Evolutionary conservation across 352 stramenopile species (phyloP), one percentile per base, ranked within the genome.

Genomic region (Phytophthora pisi): DNA sequence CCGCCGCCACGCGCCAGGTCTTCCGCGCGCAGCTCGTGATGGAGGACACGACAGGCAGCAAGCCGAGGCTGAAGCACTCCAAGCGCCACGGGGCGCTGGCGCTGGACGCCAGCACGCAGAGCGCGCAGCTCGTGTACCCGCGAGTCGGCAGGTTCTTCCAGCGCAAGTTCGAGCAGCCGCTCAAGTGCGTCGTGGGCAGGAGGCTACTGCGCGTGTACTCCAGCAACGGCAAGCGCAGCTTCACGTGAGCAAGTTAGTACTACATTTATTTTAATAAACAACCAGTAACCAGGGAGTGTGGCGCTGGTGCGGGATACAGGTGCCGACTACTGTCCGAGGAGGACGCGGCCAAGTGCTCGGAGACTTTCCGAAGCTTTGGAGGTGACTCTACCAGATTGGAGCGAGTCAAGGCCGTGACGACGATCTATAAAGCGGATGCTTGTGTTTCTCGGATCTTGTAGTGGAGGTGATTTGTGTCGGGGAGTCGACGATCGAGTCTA

Each of bases 101-200:
- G 7, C 36, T 87, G 11, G 66, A 82, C 59, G 20, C 57, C 10
- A 40, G 24, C 9, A 55, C 62, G 16, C 79, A 87, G 62, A 83
- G 66, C 26, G 77, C 67, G 52, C 66, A 74, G 57, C 66, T 87
- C 43, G 66, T 80, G 57, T 87, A 87, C 60, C 79, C 79, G 30
- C 71, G 68, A 9, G 52, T 82, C 18, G 64, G 57, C 9, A 50
- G 66, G 6, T 55, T 85, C 49, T 88, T 82, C 63, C 61, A 68
- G 56, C 64, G 81, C 61, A 82, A 59, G 47, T 87, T 88, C 60
- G 68, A 76, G 43, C 81, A 88, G 69, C 81, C 81, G 31, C 64
- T 74, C n/a, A 82, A 80, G 66, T 84, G 71, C 47, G 57, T 88
- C 54, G 34, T 77, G 7, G 69, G 77, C 26, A 70, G 67, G 52